phyloP scores from a whole-genome alignment of 108 stramenopile genomes.

The Poteriospumella lacustris region DNA sequence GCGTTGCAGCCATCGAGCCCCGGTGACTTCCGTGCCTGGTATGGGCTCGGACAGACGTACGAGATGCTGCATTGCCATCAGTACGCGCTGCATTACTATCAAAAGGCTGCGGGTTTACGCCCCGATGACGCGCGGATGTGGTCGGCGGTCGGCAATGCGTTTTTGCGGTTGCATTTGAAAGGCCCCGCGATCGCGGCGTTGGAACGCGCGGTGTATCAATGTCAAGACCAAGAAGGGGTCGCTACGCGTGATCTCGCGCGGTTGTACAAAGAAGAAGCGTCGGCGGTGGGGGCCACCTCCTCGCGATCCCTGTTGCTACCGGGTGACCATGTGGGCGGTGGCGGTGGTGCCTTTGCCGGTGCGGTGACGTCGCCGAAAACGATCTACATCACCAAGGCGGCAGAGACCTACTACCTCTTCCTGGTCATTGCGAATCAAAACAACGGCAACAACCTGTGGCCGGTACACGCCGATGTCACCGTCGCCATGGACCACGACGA shows the following conservation, averaged over 20 bases:
- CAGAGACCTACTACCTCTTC: conserved; percentile 78
- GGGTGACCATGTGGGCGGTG: not conserved
- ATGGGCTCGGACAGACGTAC: conserved; percentile 96
- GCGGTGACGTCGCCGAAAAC: no score
- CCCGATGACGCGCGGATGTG: conserved; percentile 98
- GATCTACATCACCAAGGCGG: conserved; percentile 75
- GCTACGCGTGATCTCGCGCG: conserved; percentile 82
- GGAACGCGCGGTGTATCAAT: conserved; percentile 75
- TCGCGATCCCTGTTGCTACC: not conserved
- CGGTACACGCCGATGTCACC: no score
- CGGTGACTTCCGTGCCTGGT: conserved; percentile 92
- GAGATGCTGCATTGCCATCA: conserved; percentile 89
- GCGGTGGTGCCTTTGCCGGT: not conserved
- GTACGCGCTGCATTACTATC: conserved; percentile 89
- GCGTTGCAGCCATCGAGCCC: no score
- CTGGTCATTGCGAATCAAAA: conserved; percentile 45
- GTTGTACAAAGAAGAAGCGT: conserved; percentile 72
- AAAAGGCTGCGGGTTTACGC: conserved; percentile 80
- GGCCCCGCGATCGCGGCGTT: conserved; percentile 78
- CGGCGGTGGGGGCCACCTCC: not conserved
- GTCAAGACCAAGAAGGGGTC: conserved; percentile 84
- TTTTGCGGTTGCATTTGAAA: conserved; percentile 57
- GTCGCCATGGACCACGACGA: no score
- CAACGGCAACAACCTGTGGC: conserved; percentile 36
- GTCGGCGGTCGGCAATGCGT: conserved; percentile 85